Conservation (phyloP, 169 alveolate species). For the Theileria annulata region DNA sequence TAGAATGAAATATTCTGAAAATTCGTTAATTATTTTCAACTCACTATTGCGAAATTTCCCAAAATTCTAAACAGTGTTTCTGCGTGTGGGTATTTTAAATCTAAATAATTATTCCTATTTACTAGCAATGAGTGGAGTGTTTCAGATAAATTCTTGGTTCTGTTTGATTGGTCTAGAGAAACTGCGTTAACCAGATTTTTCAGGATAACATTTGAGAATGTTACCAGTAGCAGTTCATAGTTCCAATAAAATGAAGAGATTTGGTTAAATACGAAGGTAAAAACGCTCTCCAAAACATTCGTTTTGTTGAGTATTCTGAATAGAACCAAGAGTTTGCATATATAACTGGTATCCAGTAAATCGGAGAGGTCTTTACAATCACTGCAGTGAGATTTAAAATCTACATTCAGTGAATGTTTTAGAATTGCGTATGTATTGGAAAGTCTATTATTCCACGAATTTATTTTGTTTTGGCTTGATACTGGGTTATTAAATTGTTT, state of each 20-base stretch:
- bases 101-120: conserved; percentile 5
- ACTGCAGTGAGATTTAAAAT: conserved; percentile 22
- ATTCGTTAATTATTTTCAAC: not conserved
- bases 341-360: not conserved
- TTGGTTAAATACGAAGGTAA: conserved; percentile 10
- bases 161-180: not conserved
- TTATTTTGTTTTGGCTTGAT: not conserved
- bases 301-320: conserved; percentile 23
- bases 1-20: conserved; percentile 14
- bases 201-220: conserved; percentile 3
- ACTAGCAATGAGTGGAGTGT: conserved; percentile 14
- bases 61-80: not conserved
- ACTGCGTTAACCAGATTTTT: conserved; percentile 12
- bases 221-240: conserved; percentile 22
- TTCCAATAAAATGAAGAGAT: conserved; percentile 28
- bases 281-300: not conserved
- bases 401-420: not conserved
- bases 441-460: conserved; percentile 27
- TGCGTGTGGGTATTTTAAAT: conserved; percentile 1
- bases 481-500: not conserved
- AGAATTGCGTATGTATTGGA: conserved; percentile 7
- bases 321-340: conserved; percentile 2
- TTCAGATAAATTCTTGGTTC: not conserved
- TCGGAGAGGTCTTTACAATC: conserved; percentile 7
- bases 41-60: conserved; percentile 18